phyloP scores from a whole-genome alignment of 805 yeast genomes.

The Wickerhamomyces bisporus region DNA sequence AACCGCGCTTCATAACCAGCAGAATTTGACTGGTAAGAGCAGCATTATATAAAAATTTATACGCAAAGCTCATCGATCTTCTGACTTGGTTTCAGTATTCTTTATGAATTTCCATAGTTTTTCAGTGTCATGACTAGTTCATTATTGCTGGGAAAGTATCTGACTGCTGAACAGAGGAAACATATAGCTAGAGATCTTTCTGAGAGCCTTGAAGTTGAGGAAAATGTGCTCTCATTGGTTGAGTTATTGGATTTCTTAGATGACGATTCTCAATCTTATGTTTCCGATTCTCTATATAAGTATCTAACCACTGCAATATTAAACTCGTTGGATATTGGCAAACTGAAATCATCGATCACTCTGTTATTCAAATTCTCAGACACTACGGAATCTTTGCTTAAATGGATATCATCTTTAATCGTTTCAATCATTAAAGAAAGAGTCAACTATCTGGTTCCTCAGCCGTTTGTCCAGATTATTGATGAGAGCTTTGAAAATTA shows the following conservation, averaged over 20 bases:
- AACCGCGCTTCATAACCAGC: no score
- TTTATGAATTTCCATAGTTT: no score
- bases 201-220: not conserved
- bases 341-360: not conserved
- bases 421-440: constrained; percentile 3
- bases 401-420: constrained; percentile 6
- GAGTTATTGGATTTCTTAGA: not conserved
- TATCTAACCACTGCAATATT: not conserved
- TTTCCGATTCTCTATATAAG: not conserved
- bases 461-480: not conserved
- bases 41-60: no score
- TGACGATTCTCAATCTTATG: not conserved
- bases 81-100: no score
- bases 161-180: not conserved
- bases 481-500: not conserved
- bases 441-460: constrained; percentile 3
- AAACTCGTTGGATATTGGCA: not conserved
- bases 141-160: no score
- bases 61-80: no score
- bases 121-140: no score
- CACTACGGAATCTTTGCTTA: constrained; percentile 2
- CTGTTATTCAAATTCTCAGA: constrained; percentile 9
- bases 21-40: no score
- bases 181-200: not conserved
- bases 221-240: not conserved